phyloP scores from a whole-genome alignment of 2,329 filamentous ascomycete genomes.

The Lachnellula hyalina region DNA sequence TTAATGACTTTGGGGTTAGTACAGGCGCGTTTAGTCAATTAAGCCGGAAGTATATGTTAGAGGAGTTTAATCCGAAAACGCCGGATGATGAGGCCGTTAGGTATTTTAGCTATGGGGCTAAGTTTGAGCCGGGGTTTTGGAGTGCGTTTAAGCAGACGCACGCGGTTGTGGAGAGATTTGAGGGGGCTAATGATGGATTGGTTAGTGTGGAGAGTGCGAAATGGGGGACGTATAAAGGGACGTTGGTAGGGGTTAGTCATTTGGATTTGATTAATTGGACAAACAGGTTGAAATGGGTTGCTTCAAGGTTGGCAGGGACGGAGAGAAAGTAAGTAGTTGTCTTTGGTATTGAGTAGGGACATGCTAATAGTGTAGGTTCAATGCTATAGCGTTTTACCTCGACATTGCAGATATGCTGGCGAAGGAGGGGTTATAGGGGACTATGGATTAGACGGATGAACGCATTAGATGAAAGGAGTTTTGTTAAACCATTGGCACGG shows the following conservation, averaged over 20 bases:
- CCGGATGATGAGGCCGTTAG: slow-evolving; percentile 47
- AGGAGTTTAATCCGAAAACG: slow-evolving; percentile 54
- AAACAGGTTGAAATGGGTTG: slow-evolving; percentile 51
- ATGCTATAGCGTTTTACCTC: slow-evolving; percentile 63
- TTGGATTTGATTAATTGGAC: slow-evolving; percentile 65
- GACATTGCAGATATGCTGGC: slow-evolving; percentile 66
- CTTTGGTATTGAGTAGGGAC: neutral
- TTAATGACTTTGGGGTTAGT: slow-evolving; percentile 48
- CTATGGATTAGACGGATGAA: neutral
- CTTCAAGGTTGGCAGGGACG: slow-evolving; percentile 48
- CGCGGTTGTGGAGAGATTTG: slow-evolving; percentile 42
- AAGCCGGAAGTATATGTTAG: slow-evolving; percentile 51
- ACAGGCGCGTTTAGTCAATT: slow-evolving; percentile 58
- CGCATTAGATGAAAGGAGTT: neutral
- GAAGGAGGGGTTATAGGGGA: slow-evolving; percentile 48
- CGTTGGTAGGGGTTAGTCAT: slow-evolving; percentile 56
- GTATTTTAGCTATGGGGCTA: slow-evolving; percentile 60
- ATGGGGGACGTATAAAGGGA: slow-evolving; percentile 62
- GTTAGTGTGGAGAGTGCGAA: slow-evolving; percentile 58
- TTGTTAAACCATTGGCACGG: neutral
- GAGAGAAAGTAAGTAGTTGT: slow-evolving; percentile 42
- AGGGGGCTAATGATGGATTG: slow-evolving; percentile 62
- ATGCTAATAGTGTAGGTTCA: slow-evolving; percentile 44
- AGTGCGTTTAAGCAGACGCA: slow-evolving; percentile 57
- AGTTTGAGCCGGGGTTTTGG: slow-evolving; percentile 51